phyloP scores from a whole-genome alignment of 495 filamentous ascomycete genomes.

The Echria macrotheca region DNA sequence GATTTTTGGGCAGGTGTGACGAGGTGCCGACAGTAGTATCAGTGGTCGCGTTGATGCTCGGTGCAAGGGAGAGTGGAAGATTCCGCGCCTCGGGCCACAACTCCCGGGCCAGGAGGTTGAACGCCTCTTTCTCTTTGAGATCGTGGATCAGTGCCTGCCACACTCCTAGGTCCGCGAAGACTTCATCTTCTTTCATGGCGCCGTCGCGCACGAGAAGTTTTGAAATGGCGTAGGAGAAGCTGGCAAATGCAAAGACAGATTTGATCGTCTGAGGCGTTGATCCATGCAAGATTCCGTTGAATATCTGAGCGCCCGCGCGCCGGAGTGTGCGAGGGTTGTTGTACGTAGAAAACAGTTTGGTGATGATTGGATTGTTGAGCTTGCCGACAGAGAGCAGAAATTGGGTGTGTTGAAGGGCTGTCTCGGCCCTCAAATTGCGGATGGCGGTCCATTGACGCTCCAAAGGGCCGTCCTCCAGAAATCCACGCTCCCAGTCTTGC shows the following conservation, averaged over 20 bases:
- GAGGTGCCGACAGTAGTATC: not conserved
- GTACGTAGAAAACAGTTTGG: constrained; percentile 10
- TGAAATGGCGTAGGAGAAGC: constrained; percentile 19
- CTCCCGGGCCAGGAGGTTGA: constrained; percentile 13
- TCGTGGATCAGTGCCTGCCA: constrained; percentile 15
- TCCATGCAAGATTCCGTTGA: constrained; percentile 13
- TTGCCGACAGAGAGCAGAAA: constrained; percentile 3
- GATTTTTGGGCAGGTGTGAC: too few relatives aligned
- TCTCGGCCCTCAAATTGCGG: constrained; percentile 12
- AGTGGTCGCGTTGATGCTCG: not conserved
- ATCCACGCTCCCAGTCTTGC: too few relatives aligned
- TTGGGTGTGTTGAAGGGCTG: constrained; percentile 11
- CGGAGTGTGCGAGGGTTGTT: constrained; percentile 11
- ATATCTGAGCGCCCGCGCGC: constrained; percentile 12
- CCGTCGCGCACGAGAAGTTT: constrained; percentile 15
- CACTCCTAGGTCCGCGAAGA: constrained; percentile 13
- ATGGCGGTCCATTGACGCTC: constrained; percentile 18
- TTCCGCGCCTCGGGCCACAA: constrained; percentile 17
- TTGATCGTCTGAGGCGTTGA: constrained; percentile 7
- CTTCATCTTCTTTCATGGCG: constrained; percentile 12
- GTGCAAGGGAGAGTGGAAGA: not conserved
- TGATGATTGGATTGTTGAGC: constrained; percentile 4
- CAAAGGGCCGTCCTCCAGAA: constrained; percentile 2
- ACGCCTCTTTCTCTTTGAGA: constrained; percentile 13
- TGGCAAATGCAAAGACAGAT: constrained; percentile 16